Evolutionary conservation across 768 basidiomycete genomes (phyloP).

Genomic region (Leucocoprinus leucothites): DNA sequence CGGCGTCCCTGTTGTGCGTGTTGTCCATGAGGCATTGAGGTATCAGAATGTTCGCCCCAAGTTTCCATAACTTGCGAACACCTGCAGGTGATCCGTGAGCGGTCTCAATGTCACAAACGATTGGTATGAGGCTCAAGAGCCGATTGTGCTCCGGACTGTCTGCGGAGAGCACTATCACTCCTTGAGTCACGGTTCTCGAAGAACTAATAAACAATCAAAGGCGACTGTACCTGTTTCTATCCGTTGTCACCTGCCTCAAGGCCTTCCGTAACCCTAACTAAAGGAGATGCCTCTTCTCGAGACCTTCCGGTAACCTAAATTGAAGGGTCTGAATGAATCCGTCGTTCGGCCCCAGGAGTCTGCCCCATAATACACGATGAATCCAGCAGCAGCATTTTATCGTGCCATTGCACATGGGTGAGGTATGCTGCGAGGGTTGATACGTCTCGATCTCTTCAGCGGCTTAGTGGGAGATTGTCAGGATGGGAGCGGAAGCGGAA

Average conservation of each 20-base stretch:
- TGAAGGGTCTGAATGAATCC: slow-evolving; percentile 9
- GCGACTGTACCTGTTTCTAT: slow-evolving; percentile 1
- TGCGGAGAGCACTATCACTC: neutral
- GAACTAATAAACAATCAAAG: neutral
- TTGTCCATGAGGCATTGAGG: slow-evolving; percentile 72
- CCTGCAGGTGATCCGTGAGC: slow-evolving; percentile 37
- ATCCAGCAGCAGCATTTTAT: slow-evolving; percentile 2
- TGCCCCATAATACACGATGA: neutral
- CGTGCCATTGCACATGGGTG: neutral
- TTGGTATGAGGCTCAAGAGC: slow-evolving; percentile 7
- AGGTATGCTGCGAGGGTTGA: slow-evolving; percentile 1
- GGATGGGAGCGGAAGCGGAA: neutral
- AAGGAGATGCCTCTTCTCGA: slow-evolving; percentile 7
- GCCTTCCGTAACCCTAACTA: slow-evolving; percentile 6
- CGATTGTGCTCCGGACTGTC: neutral
- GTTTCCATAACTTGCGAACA: slow-evolving; percentile 34
- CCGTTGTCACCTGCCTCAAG: slow-evolving; percentile 8
- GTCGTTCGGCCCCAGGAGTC: neutral
- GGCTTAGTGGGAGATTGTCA: neutral
- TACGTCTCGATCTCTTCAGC: neutral
- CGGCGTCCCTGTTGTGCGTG: slow-evolving; percentile 54
- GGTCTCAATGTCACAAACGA: slow-evolving; percentile 11
- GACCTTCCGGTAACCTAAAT: slow-evolving; percentile 7
- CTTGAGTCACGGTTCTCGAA: neutral
- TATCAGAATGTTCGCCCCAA: slow-evolving; percentile 25